Conservation (phyloP, 352 stramenopile species). For the Phytophthora cryptogea region DNA sequence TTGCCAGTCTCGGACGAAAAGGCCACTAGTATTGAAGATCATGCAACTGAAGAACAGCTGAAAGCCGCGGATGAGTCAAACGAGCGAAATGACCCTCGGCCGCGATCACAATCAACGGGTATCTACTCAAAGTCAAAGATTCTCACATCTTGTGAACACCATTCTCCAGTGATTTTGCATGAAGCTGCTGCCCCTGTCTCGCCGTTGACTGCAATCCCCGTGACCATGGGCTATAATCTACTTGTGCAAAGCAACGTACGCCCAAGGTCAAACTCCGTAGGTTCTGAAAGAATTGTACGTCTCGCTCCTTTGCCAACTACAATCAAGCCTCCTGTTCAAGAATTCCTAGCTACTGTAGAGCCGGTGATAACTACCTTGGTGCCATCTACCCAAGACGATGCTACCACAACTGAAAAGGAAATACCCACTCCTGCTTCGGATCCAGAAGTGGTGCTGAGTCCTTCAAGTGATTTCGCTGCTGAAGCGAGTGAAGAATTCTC, state of each 20-base stretch:
- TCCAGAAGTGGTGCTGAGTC: constrained; percentile 26
- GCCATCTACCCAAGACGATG: neutral
- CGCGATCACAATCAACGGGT: constrained; percentile 4
- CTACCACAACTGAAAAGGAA: constrained; percentile 6
- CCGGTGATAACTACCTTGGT: neutral
- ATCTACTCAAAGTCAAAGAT: neutral
- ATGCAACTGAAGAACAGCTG: neutral
- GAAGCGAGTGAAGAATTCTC: constrained; percentile 1
- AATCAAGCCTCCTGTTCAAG: constrained; percentile 10
- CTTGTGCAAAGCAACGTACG: neutral
- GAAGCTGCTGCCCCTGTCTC: neutral
- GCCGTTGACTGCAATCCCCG: neutral
- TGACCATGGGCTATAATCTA: neutral
- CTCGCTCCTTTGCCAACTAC: constrained; percentile 11
- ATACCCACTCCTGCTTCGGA: neutral
- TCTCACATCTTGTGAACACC: neutral
- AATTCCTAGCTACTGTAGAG: constrained; percentile 16
- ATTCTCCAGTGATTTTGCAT: neutral
- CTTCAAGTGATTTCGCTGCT: neutral
- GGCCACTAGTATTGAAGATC: neutral
- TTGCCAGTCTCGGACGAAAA: neutral
- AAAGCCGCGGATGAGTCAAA: neutral
- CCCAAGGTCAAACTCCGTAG: constrained; percentile 23
- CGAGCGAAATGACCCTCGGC: constrained; percentile 1
- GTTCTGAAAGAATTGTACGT: constrained; percentile 3